Conservation (phyloP, 352 stramenopile genomes). For the Pythium dissimile region DNA sequence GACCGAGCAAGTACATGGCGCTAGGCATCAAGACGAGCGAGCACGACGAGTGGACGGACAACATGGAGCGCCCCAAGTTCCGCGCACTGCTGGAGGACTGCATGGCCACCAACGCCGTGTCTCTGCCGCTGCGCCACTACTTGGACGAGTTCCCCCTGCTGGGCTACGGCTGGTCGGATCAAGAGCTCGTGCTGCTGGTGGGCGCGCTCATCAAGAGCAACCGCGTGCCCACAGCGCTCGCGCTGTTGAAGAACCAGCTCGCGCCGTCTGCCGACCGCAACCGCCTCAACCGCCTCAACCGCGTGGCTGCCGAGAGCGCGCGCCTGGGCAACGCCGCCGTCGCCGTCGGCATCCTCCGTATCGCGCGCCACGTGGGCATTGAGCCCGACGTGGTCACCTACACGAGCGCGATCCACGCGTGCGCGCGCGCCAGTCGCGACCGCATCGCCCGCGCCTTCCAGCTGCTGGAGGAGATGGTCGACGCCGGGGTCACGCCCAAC, state of each 20-base stretch:
- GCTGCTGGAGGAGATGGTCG: slow-evolving; percentile 78
- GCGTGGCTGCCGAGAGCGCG: slow-evolving; percentile 62
- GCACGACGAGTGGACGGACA: slow-evolving; percentile 34
- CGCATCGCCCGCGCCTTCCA: slow-evolving; percentile 55
- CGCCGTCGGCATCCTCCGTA: slow-evolving; percentile 66
- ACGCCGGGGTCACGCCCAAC: slow-evolving; percentile 50
- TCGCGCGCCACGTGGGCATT: slow-evolving; percentile 64
- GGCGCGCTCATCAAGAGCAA: slow-evolving; percentile 75
- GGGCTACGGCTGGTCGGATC: slow-evolving; percentile 55
- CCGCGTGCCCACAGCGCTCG: slow-evolving; percentile 47
- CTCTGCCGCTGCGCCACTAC: slow-evolving; percentile 55
- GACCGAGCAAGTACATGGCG: slow-evolving; percentile 16
- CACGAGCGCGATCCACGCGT: slow-evolving; percentile 80
- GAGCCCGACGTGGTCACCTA: slow-evolving; percentile 68
- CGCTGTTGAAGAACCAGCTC: slow-evolving; percentile 64
- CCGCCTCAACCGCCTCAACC: slow-evolving; percentile 58
- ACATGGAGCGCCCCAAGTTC: slow-evolving; percentile 58
- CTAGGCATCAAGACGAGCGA: slow-evolving; percentile 22
- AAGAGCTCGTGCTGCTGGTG: slow-evolving; percentile 76
- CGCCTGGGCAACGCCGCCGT: slow-evolving; percentile 61
- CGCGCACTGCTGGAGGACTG: slow-evolving; percentile 53
- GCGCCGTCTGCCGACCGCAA: slow-evolving; percentile 32
- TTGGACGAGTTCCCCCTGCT: slow-evolving; percentile 68
- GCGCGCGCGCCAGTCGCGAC: slow-evolving; percentile 44
- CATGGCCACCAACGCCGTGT: slow-evolving; percentile 50